A percentile compares a stretch with the other conserved stretches of the same genome.
These are phyloP conservation scores for Jamesozyma piceae DNA, from an alignment of 805 yeast genomes.

Conservation along the genomic window DNA sequence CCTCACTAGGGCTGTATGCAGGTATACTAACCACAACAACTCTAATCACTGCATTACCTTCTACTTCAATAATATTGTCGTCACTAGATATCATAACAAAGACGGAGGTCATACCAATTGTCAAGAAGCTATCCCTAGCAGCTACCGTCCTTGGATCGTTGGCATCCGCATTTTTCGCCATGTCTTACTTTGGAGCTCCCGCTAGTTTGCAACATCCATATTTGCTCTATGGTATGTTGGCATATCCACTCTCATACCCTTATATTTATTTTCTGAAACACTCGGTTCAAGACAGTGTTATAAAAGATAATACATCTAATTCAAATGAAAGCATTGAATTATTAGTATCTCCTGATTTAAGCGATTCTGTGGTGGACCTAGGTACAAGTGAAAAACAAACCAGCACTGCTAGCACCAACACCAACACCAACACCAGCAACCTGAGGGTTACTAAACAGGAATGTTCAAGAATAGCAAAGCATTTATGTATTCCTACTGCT, in stretches of 20 bases:
- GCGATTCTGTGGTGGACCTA: slow-evolving; percentile 24
- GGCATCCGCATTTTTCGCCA: slow-evolving; percentile 41
- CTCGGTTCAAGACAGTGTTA: not conserved
- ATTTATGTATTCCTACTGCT: slow-evolving; percentile 12
- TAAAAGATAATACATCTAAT: not conserved
- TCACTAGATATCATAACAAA: slow-evolving; percentile 15
- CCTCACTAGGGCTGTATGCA: slow-evolving; percentile 59
- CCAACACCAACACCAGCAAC: not conserved
- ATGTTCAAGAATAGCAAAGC: slow-evolving; percentile 8
- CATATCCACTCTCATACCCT: slow-evolving; percentile 15
- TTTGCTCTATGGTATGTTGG: slow-evolving; percentile 46
- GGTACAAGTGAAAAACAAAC: slow-evolving; percentile 6
- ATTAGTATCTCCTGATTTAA: slow-evolving; percentile 5
- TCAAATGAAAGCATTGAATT: not conserved
- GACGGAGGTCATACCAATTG: slow-evolving; percentile 6
- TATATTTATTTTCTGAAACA: slow-evolving; percentile 10
- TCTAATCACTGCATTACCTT: slow-evolving; percentile 4
- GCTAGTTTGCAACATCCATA: slow-evolving; percentile 60
- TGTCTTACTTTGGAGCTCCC: slow-evolving; percentile 52
- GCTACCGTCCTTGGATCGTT: slow-evolving; percentile 35
- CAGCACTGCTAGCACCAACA: not conserved
- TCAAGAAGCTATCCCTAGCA: slow-evolving; percentile 11
- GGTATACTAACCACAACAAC: slow-evolving; percentile 34
- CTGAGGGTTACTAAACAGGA: not conserved
- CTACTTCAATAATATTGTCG: slow-evolving; percentile 11